A percentile compares a stretch with the other conserved stretches of the same genome.
Evolutionary conservation across 1,139 yeast genomes (phyloP).

Genomic region (Yamadazyma oceani): DNA sequence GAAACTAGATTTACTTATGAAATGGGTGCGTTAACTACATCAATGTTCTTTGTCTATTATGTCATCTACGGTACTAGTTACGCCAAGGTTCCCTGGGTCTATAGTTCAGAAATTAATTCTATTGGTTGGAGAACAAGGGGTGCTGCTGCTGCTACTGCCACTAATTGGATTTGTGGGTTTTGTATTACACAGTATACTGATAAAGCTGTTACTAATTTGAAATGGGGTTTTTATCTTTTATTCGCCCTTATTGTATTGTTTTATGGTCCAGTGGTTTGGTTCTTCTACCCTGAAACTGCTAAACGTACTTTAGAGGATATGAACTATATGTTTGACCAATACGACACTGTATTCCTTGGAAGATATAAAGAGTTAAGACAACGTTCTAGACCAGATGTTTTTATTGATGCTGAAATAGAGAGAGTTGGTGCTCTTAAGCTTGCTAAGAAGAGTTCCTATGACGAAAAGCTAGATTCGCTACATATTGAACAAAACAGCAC

Average conservation of each 20-base stretch:
- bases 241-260: constrained; percentile 16
- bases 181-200: constrained; percentile 52
- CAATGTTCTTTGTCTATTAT: constrained; percentile 42
- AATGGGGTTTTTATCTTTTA: constrained; percentile 25
- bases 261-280: constrained; percentile 18
- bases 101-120: constrained; percentile 55
- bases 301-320: constrained; percentile 63
- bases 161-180: constrained; percentile 48
- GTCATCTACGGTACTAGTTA: constrained; percentile 28
- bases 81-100: constrained; percentile 45
- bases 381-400: constrained; percentile 15
- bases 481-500: not conserved
- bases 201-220: constrained; percentile 36
- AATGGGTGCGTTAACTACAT: constrained; percentile 48
- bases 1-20: constrained; percentile 24
- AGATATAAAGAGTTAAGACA: constrained; percentile 16
- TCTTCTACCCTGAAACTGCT: constrained; percentile 60
- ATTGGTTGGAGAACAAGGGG: constrained; percentile 52
- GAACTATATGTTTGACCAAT: constrained; percentile 29
- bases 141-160: constrained; percentile 47
- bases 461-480: constrained; percentile 8
- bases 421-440: constrained; percentile 14
- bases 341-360: constrained; percentile 19
- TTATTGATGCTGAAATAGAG: constrained; percentile 17
- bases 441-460: constrained; percentile 3